phyloP scores from a whole-genome alignment of 345 rosid genomes.

The Gossypioides kirkii region DNA sequence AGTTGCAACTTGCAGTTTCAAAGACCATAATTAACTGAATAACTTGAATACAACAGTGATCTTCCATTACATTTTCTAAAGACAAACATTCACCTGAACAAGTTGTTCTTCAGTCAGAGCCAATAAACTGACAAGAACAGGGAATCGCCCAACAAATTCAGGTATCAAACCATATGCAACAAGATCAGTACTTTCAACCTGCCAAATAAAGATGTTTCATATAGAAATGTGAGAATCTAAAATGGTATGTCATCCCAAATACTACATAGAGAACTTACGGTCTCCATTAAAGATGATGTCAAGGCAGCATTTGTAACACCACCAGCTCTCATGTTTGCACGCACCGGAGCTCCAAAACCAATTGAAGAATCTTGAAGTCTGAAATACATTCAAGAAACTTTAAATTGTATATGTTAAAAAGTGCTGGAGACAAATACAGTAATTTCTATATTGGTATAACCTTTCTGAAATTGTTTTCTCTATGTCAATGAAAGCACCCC shows the following conservation, averaged over 20 bases:
- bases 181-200: constrained; percentile 98
- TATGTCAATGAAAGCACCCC: constrained; percentile 93
- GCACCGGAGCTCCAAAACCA: constrained; percentile 97
- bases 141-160: constrained; percentile 98
- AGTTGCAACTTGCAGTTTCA: not conserved
- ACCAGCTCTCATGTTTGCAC: constrained; percentile 90
- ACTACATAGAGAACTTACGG: constrained; percentile 44
- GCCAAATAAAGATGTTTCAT: constrained; percentile 25
- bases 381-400: constrained; percentile 18
- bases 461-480: constrained; percentile 99
- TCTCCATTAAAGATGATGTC: constrained; percentile 82
- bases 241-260: not conserved
- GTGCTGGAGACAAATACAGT: not conserved
- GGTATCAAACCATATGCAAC: constrained; percentile 94
- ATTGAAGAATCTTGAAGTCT: constrained; percentile 99
- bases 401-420: not conserved
- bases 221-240: not conserved
- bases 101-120: constrained; percentile 96
- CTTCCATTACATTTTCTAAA: not conserved
- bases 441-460: constrained; percentile 29
- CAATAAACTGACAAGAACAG: constrained; percentile 87
- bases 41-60: not conserved
- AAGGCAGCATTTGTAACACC: constrained; percentile 71
- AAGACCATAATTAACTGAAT: constrained; percentile 8
- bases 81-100: constrained; percentile 60